Percentiles rank a stretch among this genome's conserved stretches.
Conservation (phyloP, 2,329 filamentous ascomycete genomes). For the Pseudogymnoascus sp. region DNA sequence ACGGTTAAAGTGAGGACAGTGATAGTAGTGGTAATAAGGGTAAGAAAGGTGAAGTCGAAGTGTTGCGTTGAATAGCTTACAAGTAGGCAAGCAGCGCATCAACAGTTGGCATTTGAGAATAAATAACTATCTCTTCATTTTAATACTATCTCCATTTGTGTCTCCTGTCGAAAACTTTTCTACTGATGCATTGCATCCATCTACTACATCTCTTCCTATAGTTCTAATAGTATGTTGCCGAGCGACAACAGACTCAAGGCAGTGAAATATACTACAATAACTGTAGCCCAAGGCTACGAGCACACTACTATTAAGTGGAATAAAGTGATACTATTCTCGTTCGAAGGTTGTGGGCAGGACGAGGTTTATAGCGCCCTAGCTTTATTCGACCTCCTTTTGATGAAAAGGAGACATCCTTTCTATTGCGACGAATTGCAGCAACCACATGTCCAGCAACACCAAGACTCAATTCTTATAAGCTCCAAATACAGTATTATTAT, state of each 20-base stretch:
- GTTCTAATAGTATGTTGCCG: background rate
- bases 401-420: background rate
- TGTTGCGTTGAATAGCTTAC: background rate
- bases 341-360: background rate
- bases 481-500: background rate
- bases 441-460: background rate
- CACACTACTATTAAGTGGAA: background rate
- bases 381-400: constrained; percentile 2
- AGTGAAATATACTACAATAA: background rate
- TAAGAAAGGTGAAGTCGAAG: background rate
- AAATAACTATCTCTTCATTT: background rate
- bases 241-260: background rate
- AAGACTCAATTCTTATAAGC: background rate
- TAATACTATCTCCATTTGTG: background rate
- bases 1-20: too few species aligned
- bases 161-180: background rate
- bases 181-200: background rate
- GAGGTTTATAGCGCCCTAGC: background rate
- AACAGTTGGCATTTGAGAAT: background rate
- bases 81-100: background rate
- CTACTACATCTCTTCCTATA: background rate
- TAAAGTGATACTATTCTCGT: background rate
- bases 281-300: background rate
- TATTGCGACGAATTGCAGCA: too few species aligned
- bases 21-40: background rate